Conservation (phyloP, 2,329 filamentous ascomycete genomes). For the Fusarium hainanense region DNA sequence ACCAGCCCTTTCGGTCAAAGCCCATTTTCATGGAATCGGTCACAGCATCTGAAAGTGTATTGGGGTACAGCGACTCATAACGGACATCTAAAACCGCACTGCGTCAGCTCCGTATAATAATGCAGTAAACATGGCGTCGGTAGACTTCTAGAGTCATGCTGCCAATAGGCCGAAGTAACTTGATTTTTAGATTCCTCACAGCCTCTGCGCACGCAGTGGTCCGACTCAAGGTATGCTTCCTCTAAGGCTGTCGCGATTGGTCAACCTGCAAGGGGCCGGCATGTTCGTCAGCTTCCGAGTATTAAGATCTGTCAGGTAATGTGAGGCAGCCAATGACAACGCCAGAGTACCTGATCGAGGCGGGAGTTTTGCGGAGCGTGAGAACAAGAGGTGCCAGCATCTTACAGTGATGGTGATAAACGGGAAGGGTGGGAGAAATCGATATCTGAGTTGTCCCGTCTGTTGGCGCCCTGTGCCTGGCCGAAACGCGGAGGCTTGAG, state of each 20-base stretch:
- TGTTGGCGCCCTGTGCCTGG: constrained; percentile 29
- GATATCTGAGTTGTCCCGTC: constrained; percentile 31
- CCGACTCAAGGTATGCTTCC: constrained; percentile 31
- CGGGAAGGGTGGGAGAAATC: constrained; percentile 15
- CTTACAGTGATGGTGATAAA: constrained; percentile 18
- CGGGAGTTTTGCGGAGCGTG: constrained; percentile 27
- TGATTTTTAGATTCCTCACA: constrained; percentile 8
- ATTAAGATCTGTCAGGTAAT: constrained; percentile 38
- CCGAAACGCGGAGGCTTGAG: constrained; percentile 36
- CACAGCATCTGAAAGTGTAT: neutral
- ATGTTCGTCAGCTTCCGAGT: constrained; percentile 39
- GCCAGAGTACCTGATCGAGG: constrained; percentile 23
- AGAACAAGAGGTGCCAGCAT: constrained; percentile 15
- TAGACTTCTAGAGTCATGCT: constrained; percentile 16
- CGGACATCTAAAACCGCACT: neutral
- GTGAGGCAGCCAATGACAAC: constrained; percentile 45
- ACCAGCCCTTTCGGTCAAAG: constrained; percentile 6
- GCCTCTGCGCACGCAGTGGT: constrained; percentile 22
- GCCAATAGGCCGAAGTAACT: constrained; percentile 12
- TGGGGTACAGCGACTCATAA: constrained; percentile 9
- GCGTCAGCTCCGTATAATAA: constrained; percentile 4
- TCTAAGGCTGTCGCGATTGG: constrained; percentile 38
- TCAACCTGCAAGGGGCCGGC: constrained; percentile 40
- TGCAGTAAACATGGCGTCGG: neutral
- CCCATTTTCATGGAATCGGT: neutral